These are phyloP conservation scores for Phytophthora gonapodyides DNA, from an alignment of 352 stramenopile species.

Conservation along the genomic window DNA sequence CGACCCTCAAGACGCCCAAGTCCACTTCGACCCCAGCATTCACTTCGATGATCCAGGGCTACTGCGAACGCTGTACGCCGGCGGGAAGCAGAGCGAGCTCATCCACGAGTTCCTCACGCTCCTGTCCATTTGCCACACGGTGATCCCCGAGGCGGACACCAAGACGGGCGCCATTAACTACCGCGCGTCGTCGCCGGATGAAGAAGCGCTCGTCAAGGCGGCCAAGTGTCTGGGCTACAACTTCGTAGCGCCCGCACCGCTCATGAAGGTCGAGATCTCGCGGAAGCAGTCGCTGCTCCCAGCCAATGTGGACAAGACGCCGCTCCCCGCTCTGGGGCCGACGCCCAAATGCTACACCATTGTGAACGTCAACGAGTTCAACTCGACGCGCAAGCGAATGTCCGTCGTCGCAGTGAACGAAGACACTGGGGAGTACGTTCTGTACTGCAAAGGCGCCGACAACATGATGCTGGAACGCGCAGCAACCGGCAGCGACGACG, in stretches of 20 bases:
- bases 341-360: conserved; percentile 50
- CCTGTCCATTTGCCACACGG: conserved; percentile 67
- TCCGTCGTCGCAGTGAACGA: conserved; percentile 91
- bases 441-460: conserved; percentile 86
- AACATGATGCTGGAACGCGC: conserved; percentile 82
- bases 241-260: conserved; percentile 51
- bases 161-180: conserved; percentile 52
- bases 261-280: conserved; percentile 59
- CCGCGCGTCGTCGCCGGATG: conserved; percentile 63
- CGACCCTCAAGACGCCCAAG: conserved; percentile 42
- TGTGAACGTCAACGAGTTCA: conserved; percentile 88
- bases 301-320: conserved; percentile 11
- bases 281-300: conserved; percentile 38
- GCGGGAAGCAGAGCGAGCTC: conserved; percentile 39
- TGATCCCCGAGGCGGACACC: conserved; percentile 69
- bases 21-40: conserved; percentile 56
- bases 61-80: conserved; percentile 40
- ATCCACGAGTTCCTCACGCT: conserved; percentile 66
- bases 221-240: conserved; percentile 68
- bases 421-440: conserved; percentile 44
- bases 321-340: conserved; percentile 12
- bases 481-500: conserved; percentile 12
- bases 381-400: conserved; percentile 97
- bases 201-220: conserved; percentile 69
- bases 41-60: conserved; percentile 61